Conservation (phyloP, 2,329 filamentous ascomycete genomes). For the Blastomyces parvus region DNA sequence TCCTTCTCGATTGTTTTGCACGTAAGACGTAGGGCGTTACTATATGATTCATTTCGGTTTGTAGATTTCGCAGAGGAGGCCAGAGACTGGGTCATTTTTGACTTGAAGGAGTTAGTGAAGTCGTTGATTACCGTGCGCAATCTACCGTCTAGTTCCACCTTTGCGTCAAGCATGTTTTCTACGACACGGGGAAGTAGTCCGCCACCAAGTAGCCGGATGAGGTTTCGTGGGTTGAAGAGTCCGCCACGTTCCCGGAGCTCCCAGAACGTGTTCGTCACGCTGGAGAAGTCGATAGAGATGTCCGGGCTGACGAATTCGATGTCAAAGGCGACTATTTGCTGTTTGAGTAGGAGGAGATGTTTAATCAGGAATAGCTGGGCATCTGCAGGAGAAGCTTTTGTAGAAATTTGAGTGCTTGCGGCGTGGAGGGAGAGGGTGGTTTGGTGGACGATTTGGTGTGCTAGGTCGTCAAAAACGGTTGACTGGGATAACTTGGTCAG, state of each 20-base stretch:
- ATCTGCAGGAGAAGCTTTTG: constrained; percentile 55
- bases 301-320: constrained; percentile 66
- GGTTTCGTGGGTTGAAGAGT: constrained; percentile 55
- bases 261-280: constrained; percentile 56
- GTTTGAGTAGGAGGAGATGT: constrained; percentile 88
- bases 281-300: constrained; percentile 57
- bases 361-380: constrained; percentile 88
- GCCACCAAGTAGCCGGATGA: constrained; percentile 50
- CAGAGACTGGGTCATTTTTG: constrained; percentile 44
- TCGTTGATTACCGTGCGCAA: constrained; percentile 56
- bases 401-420: constrained; percentile 62
- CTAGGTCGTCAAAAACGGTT: constrained; percentile 60
- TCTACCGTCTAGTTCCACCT: constrained; percentile 56
- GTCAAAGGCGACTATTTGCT: constrained; percentile 90
- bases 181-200: constrained; percentile 56
- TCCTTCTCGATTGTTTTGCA: constrained; percentile 47
- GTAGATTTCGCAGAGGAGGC: constrained; percentile 10
- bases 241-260: constrained; percentile 56
- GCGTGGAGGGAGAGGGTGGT: constrained; percentile 74
- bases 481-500: constrained; percentile 35
- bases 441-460: constrained; percentile 77
- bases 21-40: constrained; percentile 6
- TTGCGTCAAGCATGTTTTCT: constrained; percentile 62
- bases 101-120: constrained; percentile 51
- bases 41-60: constrained; percentile 9